Base-by-base conservation (phyloP, 768 basidiomycete genomes). In the Termitomyces sp. region DNA sequence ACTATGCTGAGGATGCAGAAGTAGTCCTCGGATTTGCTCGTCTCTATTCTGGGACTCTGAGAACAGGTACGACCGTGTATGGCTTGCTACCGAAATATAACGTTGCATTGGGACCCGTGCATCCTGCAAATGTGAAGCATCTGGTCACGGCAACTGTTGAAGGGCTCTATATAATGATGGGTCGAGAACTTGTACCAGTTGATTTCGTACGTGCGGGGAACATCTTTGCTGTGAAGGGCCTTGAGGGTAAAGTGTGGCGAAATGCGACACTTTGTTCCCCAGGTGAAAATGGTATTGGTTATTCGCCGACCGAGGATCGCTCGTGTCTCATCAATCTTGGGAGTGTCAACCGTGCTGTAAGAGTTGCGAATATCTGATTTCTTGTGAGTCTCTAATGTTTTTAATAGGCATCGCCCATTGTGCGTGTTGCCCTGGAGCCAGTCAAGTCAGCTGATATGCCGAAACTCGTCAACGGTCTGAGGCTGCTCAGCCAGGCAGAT, bases 91-190 rank as follows among this genome's bases (percentile, higher is more conserved):
- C 97, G 7, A 98, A 96, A 73, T 98, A 92, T 75, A 81, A 86
- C 62, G 66, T 77, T 20, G 58, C 80, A 2, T 73, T 92, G 18
- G 78, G 76, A 4, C 86, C 90, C 0, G 74, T 74, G 12, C 86
- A 94, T 64, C 82, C 86, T 7, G 67, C 71, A 32, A 98, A 98
- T 71, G 72, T 69, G 14, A 83, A 82, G 59, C 81, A 89, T 65
- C 63, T 94, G 43, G 67, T 80, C 24, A 72, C 75, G 9, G 79
- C 86, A 24, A 77, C 75, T n/a, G 83, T 95, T 14, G 81, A 85
- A 57, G 86, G 84, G 6, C 71, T 99, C 52, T 99, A 98, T 71
- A 82, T 90, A 49, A 98, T 99, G 93, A 98, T 99, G 97, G 97
- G 97, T 3, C 76, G 92, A 43, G 95, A 98, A 67, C 78, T 99